These are phyloP conservation scores for Lipomyces yarrowii DNA, from an alignment of 1,139 yeast species.

Conservation along the genomic window DNA sequence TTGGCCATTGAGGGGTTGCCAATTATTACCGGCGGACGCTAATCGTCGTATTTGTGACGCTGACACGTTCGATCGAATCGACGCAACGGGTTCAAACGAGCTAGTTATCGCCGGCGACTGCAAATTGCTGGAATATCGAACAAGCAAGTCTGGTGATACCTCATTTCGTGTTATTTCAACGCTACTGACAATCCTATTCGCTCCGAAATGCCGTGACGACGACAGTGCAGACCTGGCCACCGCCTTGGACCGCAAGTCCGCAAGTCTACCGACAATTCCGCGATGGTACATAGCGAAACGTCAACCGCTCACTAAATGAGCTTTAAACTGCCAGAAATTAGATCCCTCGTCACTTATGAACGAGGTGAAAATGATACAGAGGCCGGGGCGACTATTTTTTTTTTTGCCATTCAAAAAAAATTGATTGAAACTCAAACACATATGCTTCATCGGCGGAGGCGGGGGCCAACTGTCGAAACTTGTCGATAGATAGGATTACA, in stretches of 20 bases:
- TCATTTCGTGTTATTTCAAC: background rate
- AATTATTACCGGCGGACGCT: background rate
- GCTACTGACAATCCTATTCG: background rate
- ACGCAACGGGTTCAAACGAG: background rate
- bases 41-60: background rate
- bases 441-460: background rate
- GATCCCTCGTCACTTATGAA: background rate
- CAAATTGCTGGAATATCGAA: constrained; percentile 1
- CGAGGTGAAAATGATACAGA: background rate
- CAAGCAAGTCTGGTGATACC: background rate
- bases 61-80: background rate
- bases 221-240: background rate
- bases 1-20: background rate
- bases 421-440: background rate
- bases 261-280: background rate
- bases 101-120: background rate
- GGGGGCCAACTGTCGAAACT: background rate
- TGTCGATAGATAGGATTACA: background rate
- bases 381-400: background rate
- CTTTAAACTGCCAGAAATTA: background rate
- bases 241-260: background rate
- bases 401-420: background rate
- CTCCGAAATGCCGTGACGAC: background rate
- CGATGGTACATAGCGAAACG: background rate
- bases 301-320: background rate